These are phyloP conservation scores for Pugionium cornutum DNA, from an alignment of 345 rosid species.

Conservation along the genomic window DNA sequence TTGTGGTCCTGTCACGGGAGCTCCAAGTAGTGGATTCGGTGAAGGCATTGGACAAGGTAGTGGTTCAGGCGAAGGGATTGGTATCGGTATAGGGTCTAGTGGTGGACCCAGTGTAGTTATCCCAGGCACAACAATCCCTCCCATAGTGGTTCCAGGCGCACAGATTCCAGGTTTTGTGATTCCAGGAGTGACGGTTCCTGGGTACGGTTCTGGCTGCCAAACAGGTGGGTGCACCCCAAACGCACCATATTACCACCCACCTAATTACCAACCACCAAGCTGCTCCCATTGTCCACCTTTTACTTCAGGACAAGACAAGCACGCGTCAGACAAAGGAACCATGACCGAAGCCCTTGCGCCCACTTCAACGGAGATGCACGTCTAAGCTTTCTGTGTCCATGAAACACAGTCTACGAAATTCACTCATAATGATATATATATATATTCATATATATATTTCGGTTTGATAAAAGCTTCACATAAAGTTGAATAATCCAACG, in stretches of 20 bases:
- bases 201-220: conserved; percentile 35
- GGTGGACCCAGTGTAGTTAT: conserved; percentile 28
- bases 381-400: conserved; percentile 31
- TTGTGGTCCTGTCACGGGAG: conserved; percentile 33
- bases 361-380: conserved; percentile 26
- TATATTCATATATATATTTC: conserved; percentile 12
- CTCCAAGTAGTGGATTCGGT: conserved; percentile 24
- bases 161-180: conserved; percentile 37
- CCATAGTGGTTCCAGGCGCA: conserved; percentile 38
- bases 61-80: conserved; percentile 17
- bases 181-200: conserved; percentile 39
- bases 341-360: conserved; percentile 38
- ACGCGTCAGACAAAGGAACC: conserved; percentile 26
- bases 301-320: conserved; percentile 24
- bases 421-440: conserved; percentile 15
- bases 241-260: conserved; percentile 31
- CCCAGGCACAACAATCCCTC: conserved; percentile 36
- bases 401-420: conserved; percentile 21
- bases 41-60: conserved; percentile 30
- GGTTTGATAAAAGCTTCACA: conserved; percentile 23
- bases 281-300: conserved; percentile 31
- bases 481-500: conserved; percentile 30
- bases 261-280: conserved; percentile 26
- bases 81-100: conserved; percentile 32
- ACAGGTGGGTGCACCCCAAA: conserved; percentile 33